Percentiles rank a stretch among this genome's conserved stretches.
Evolutionary conservation across 257 asterid species (phyloP).

Genomic region (Lycium ferocissimum): DNA sequence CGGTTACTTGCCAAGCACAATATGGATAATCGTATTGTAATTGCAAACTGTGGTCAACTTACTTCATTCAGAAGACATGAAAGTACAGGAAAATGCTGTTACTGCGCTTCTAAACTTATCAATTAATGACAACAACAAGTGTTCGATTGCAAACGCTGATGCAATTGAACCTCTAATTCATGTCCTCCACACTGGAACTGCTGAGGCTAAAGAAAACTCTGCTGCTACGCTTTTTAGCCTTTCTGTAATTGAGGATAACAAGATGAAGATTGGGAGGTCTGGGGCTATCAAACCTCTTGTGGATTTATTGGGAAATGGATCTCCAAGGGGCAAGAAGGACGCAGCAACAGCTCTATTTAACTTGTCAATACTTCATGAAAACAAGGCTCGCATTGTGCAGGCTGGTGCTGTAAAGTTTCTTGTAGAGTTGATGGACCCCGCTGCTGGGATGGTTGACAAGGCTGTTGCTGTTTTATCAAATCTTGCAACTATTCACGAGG

Average conservation of each 20-base stretch:
- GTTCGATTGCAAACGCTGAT: slow-evolving; percentile 44
- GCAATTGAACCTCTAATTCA: slow-evolving; percentile 52
- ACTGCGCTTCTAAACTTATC: slow-evolving; percentile 52
- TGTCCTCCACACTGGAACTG: slow-evolving; percentile 45
- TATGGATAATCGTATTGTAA: slow-evolving; percentile 50
- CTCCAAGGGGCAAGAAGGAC: slow-evolving; percentile 50
- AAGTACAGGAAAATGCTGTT: slow-evolving; percentile 48
- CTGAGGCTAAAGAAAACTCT: slow-evolving; percentile 50
- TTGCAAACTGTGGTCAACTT: slow-evolving; percentile 47
- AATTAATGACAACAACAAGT: slow-evolving; percentile 46
- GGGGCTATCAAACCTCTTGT: slow-evolving; percentile 49
- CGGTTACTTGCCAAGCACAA: slow-evolving; percentile 53
- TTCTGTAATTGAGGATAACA: slow-evolving; percentile 50
- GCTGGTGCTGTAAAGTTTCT: slow-evolving; percentile 52
- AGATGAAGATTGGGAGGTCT: slow-evolving; percentile 48
- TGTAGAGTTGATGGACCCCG: slow-evolving; percentile 52
- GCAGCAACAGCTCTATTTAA: slow-evolving; percentile 51
- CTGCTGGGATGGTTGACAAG: slow-evolving; percentile 54
- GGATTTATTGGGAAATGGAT: slow-evolving; percentile 46
- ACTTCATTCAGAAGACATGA: slow-evolving; percentile 42
- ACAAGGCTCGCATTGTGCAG: slow-evolving; percentile 48
- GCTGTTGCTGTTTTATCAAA: slow-evolving; percentile 54
- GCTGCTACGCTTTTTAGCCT: slow-evolving; percentile 55
- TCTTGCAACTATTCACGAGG: slow-evolving; percentile 46
- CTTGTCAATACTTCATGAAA: slow-evolving; percentile 47